These are phyloP conservation scores for Fusarium oligoseptatum DNA, from an alignment of 2,329 filamentous ascomycete genomes.

Conservation along the genomic window DNA sequence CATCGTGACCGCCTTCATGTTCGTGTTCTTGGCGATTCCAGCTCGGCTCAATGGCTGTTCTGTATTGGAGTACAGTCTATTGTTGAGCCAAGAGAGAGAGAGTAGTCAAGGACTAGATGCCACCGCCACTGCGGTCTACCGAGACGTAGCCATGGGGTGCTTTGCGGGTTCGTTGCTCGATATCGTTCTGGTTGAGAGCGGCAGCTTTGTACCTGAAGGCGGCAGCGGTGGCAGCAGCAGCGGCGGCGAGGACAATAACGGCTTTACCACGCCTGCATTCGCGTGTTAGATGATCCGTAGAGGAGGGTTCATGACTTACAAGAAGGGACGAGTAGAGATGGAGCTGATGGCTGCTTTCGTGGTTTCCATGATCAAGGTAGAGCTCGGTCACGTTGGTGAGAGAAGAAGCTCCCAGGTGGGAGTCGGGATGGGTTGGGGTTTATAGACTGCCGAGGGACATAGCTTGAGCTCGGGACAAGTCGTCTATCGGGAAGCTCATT, in stretches of 20 bases:
- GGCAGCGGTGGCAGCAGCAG: slow-evolving; percentile 46
- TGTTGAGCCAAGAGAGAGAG: not conserved
- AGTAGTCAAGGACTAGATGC: slow-evolving; percentile 48
- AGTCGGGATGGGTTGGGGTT: slow-evolving; percentile 17
- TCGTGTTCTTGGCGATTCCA: not conserved
- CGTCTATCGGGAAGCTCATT: not conserved
- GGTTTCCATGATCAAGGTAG: slow-evolving; percentile 5
- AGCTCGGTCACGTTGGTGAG: not conserved
- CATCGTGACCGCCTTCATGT: not conserved
- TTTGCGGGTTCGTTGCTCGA: slow-evolving; percentile 54
- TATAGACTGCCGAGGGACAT: not conserved
- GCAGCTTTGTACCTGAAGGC: slow-evolving; percentile 53
- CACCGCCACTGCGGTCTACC: slow-evolving; percentile 66
- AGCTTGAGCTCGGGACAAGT: slow-evolving; percentile 1
- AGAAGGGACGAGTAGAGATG: slow-evolving; percentile 37
- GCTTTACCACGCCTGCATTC: slow-evolving; percentile 54
- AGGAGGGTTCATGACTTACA: slow-evolving; percentile 23
- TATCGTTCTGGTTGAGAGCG: slow-evolving; percentile 58
- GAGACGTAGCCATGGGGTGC: slow-evolving; percentile 61
- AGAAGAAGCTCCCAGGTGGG: not conserved
- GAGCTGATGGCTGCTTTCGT: slow-evolving; percentile 23
- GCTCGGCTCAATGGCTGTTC: not conserved
- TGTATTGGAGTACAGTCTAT: not conserved
- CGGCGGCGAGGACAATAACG: slow-evolving; percentile 52
- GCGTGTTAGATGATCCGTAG: not conserved